phyloP scores from a whole-genome alignment of 257 asterid genomes.

The Nemophila menziesii region DNA sequence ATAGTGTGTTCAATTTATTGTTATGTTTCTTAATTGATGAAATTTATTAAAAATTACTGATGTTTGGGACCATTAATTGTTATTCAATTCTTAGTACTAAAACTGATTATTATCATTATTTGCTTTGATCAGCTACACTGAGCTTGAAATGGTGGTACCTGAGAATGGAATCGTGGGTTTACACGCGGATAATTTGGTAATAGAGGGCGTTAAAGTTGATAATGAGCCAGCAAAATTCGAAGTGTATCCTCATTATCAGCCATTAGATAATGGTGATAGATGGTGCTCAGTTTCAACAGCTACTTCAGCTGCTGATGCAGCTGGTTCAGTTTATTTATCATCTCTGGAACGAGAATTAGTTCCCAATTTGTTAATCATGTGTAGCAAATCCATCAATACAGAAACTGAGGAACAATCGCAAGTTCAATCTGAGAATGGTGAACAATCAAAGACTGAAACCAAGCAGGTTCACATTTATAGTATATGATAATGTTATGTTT shows the following conservation, averaged over 20 bases:
- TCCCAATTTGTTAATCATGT: slow-evolving; percentile 92
- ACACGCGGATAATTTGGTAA: slow-evolving; percentile 93
- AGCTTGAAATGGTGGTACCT: slow-evolving; percentile 72
- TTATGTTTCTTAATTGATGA: too few relatives aligned
- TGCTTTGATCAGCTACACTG: slow-evolving; percentile 65
- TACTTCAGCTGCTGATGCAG: slow-evolving; percentile 96
- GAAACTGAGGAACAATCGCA: slow-evolving; percentile 29
- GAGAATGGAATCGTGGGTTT: slow-evolving; percentile 91
- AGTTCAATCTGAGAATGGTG: slow-evolving; percentile 35
- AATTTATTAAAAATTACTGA: too few relatives aligned
- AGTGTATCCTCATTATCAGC: slow-evolving; percentile 84
- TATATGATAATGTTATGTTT: slow-evolving; percentile 11
- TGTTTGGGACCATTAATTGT: too few relatives aligned
- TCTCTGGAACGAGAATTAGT: slow-evolving; percentile 77
- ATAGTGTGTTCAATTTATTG: too few relatives aligned
- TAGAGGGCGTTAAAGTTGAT: slow-evolving; percentile 84
- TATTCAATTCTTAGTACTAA: too few relatives aligned
- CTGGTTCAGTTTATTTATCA: slow-evolving; percentile 84
- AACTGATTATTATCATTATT: not conserved
- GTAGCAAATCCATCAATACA: slow-evolving; percentile 46
- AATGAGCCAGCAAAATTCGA: slow-evolving; percentile 85
- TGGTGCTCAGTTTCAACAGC: slow-evolving; percentile 95
- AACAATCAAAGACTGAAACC: slow-evolving; percentile 31
- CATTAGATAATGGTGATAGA: slow-evolving; percentile 75
- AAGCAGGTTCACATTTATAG: slow-evolving; percentile 30